Conservation (phyloP, 176 grass and related monocot species). For the Oryza punctata region DNA sequence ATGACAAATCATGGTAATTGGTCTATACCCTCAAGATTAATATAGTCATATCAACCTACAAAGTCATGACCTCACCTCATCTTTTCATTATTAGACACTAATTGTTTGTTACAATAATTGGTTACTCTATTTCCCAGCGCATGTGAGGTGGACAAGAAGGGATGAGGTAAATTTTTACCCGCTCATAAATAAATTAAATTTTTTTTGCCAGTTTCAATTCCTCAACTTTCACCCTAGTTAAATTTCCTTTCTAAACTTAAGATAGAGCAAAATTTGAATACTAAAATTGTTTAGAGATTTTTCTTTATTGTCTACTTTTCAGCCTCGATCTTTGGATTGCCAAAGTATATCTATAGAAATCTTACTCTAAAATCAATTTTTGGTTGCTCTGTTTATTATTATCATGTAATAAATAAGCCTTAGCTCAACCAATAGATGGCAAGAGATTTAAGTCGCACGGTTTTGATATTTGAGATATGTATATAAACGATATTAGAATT, state of each 20-base stretch:
- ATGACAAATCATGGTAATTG: not conserved
- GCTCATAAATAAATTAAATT: not conserved
- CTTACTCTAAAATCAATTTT: too few species aligned
- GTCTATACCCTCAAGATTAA: not conserved
- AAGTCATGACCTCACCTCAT: not conserved
- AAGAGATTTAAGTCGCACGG: not conserved
- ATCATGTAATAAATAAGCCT: too few species aligned
- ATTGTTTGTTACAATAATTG: not conserved
- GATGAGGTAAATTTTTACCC: not conserved
- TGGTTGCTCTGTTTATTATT: too few species aligned
- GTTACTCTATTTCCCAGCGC: not conserved
- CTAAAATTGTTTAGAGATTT: too few species aligned
- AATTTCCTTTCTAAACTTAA: too few species aligned
- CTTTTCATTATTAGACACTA: not conserved
- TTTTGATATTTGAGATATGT: not conserved
- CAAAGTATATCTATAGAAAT: too few species aligned
- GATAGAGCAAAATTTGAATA: too few species aligned
- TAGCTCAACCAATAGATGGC: too few species aligned
- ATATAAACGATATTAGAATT: not conserved
- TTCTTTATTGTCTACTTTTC: too few species aligned
- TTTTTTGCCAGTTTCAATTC: not conserved
- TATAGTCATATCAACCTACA: not conserved
- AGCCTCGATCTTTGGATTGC: too few species aligned
- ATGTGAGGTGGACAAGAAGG: not conserved
- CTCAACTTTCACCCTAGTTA: not conserved